phyloP scores from a whole-genome alignment of 2,329 filamentous ascomycete genomes.

The Fusarium sp. region DNA sequence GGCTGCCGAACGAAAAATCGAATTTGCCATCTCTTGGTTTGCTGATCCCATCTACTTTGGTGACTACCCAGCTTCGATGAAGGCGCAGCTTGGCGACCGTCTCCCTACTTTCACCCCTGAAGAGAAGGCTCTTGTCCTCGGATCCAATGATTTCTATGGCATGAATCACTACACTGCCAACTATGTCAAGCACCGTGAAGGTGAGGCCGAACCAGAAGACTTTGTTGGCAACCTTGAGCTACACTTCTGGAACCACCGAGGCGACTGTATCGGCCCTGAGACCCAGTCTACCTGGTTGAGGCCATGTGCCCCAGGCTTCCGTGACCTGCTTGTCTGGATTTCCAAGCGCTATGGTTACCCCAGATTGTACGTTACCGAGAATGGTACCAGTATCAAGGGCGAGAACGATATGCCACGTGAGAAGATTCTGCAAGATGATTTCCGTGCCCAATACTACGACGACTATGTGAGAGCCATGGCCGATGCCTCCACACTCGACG shows the following conservation, averaged over 20 bases:
- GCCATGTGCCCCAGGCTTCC: slow-evolving; percentile 81
- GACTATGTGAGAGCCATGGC: slow-evolving; percentile 83
- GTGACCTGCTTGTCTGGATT: slow-evolving; percentile 81
- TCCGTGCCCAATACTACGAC: slow-evolving; percentile 83
- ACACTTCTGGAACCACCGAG: slow-evolving; percentile 77
- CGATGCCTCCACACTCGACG: slow-evolving; percentile 76
- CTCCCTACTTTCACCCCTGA: slow-evolving; percentile 81
- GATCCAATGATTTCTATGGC: slow-evolving; percentile 94
- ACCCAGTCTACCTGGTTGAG: slow-evolving; percentile 87
- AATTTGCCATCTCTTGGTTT: slow-evolving; percentile 91
- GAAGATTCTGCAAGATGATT: slow-evolving; percentile 82
- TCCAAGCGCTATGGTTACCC: slow-evolving; percentile 81
- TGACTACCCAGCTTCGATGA: slow-evolving; percentile 87
- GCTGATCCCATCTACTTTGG: slow-evolving; percentile 89
- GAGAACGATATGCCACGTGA: slow-evolving; percentile 82
- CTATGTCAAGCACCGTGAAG: slow-evolving; percentile 81
- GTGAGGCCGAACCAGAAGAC: slow-evolving; percentile 73
- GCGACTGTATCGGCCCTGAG: slow-evolving; percentile 81
- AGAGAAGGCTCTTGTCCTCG: slow-evolving; percentile 79
- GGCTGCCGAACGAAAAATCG: slow-evolving; percentile 83
- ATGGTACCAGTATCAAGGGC: slow-evolving; percentile 85
- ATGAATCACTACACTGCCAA: slow-evolving; percentile 96
- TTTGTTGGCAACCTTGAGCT: slow-evolving; percentile 82
- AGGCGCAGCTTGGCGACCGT: slow-evolving; percentile 81
- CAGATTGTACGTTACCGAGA: slow-evolving; percentile 89